Evolutionary conservation across 768 basidiomycete species (phyloP).

Genomic region (Floccularia luteovirens): DNA sequence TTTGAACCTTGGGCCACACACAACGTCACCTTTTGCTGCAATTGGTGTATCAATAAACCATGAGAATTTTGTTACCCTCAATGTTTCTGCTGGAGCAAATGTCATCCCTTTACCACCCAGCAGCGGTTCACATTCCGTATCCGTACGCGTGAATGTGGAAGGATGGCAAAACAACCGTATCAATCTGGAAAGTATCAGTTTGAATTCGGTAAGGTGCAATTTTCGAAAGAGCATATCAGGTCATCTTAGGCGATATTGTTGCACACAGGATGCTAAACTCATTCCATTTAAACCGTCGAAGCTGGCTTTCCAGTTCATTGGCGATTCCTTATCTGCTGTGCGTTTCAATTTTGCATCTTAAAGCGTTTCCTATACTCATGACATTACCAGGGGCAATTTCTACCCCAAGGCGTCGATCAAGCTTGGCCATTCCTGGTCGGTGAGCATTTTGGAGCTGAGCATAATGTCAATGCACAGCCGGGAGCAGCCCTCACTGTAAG

Average conservation of each 20-base stretch:
- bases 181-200: conserved; percentile 36
- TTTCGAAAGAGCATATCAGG: neutral
- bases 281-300: conserved; percentile 36
- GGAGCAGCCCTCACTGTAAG: conserved; percentile 40
- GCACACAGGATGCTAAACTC: conserved; percentile 33
- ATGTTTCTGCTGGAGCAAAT: conserved; percentile 40
- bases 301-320: conserved; percentile 48
- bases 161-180: conserved; percentile 57
- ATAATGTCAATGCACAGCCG: conserved; percentile 44
- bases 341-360: conserved; percentile 7
- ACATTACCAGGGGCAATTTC: conserved; percentile 39
- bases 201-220: conserved; percentile 31
- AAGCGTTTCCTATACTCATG: neutral
- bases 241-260: neutral
- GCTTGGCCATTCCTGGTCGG: conserved; percentile 50
- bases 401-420: conserved; percentile 44
- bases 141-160: conserved; percentile 41
- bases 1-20: conserved; percentile 40
- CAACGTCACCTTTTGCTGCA: conserved; percentile 36
- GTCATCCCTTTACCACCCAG: conserved; percentile 25
- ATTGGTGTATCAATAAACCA: conserved; percentile 43
- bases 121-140: conserved; percentile 8
- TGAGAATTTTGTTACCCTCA: conserved; percentile 34
- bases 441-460: conserved; percentile 45
- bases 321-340: conserved; percentile 51